Evolutionary conservation across 257 asterid species (phyloP).

Genomic region (Datura wrightii): DNA sequence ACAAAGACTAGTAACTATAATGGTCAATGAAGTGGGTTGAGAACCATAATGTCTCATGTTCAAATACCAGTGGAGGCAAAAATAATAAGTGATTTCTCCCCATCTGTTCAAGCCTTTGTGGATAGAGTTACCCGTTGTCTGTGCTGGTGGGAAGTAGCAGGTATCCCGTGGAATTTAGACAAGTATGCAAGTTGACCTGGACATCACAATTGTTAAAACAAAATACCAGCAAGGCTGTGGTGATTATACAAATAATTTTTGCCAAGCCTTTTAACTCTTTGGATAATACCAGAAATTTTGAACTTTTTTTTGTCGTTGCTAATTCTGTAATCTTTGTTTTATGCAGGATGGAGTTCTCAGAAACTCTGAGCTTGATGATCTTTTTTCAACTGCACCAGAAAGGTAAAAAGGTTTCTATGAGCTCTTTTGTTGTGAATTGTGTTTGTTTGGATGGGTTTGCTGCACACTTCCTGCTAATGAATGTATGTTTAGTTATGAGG

Average conservation of each 20-base stretch:
- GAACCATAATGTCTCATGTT: background rate
- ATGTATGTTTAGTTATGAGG: background rate
- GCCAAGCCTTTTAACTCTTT: background rate
- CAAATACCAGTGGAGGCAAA: background rate
- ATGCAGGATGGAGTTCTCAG: constrained; percentile 89
- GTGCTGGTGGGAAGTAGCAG: background rate
- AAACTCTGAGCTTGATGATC: constrained; percentile 80
- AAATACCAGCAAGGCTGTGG: background rate
- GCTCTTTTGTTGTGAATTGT: constrained; percentile 15
- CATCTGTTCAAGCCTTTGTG: background rate
- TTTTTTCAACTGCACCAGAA: constrained; percentile 96
- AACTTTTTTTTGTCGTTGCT: background rate
- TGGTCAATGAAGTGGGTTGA: constrained; percentile 4
- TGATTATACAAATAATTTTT: constrained; percentile 10
- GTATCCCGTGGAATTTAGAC: background rate
- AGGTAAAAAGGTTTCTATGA: constrained; percentile 51
- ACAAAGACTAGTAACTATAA: background rate
- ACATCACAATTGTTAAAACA: background rate
- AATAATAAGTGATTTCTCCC: background rate
- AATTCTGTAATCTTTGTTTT: constrained; percentile 41
- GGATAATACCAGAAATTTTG: background rate
- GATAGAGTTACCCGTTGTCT: background rate
- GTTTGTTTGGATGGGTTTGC: background rate
- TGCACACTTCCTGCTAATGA: background rate
- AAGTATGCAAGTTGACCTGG: background rate